Base-by-base conservation (phyloP, 2,329 filamentous ascomycete genomes). In the Fusarium tricinctum region DNA sequence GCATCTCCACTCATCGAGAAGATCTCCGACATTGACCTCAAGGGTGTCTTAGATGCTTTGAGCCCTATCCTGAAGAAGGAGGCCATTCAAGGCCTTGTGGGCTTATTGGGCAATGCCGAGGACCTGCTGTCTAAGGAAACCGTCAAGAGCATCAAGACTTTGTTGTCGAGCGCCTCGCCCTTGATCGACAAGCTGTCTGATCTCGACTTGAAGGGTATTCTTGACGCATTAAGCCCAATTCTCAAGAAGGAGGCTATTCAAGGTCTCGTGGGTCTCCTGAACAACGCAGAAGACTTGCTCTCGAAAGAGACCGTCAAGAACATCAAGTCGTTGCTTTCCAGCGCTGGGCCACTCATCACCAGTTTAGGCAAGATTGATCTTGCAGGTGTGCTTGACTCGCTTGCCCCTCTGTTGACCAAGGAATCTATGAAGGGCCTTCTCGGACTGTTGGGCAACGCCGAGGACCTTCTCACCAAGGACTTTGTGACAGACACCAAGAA, bases 21-120 rank as follows among this genome's bases (percentile, higher is more conserved):
- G 6, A 68, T 81, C 1, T 71, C 72, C 15, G 75, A 77, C 19
- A 66, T 81, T 2, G 78, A 81, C 14, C 53, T 81, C 0, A 60
- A 75, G 57, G 76, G 74, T 4, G 13, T 75, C 1, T 39, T 76
- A 1, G 70, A 77, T 14, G 77, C 79, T 0, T 35, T 81, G 1
- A 73, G 75, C 19, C 79, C 80, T 0, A 70, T 82, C 1, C 68
- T 81, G 0, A 77, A 74, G 2, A 65, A 75, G 78, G 78, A 8
- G 38, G 71, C 26, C 48, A 61, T 30, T 52, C 79, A 44, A 71
- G 73, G 75, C 8, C 69, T 80, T 0, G 69, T 77, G 0, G 63
- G 49, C 0, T 66, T 81, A 1, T 61, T 81, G 5, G 65, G 59
- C 1, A 79, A 80, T n/a, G 78, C 78, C 0, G 74, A 76, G 15